phyloP scores from a whole-genome alignment of 1,284 basidiomycete species.

The Ustilago xerochloae region DNA sequence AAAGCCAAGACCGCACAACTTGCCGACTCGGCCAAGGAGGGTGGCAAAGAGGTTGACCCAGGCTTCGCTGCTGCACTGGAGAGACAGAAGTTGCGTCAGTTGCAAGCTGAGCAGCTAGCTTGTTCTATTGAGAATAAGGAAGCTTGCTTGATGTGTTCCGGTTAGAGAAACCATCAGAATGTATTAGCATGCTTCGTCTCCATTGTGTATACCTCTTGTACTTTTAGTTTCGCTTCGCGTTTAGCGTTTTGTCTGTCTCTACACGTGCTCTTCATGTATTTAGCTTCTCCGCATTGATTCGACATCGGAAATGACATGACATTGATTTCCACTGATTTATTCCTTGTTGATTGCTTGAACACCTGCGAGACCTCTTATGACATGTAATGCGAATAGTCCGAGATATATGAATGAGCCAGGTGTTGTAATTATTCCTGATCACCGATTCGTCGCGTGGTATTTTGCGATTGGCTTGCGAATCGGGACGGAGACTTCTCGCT shows the following conservation, averaged over 20 bases:
- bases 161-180: no score
- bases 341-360: no score
- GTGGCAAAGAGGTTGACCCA: conserved; percentile 73
- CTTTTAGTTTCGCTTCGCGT: conserved; percentile 10
- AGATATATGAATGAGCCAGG: no score
- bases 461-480: no score
- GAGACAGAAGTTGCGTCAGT: conserved; percentile 78
- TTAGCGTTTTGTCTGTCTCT: background rate
- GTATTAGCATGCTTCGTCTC: background rate
- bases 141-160: conserved; percentile 67
- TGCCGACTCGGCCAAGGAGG: conserved; percentile 14
- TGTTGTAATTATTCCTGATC: no score
- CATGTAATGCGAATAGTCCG: no score
- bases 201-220: conserved; percentile 2
- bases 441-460: no score
- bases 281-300: no score
- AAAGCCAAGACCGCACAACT: conserved; percentile 57
- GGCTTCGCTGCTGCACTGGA: conserved; percentile 85
- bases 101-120: conserved; percentile 81
- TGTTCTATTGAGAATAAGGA: conserved; percentile 87
- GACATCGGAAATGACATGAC: no score
- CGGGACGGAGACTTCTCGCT: no score
- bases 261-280: background rate
- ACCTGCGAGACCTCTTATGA: no score
- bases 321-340: no score